A percentile compares a stretch with the other conserved stretches of the same genome.
phyloP scores from a whole-genome alignment of 345 rosid genomes.

The Diplotaxis tenuifolia region DNA sequence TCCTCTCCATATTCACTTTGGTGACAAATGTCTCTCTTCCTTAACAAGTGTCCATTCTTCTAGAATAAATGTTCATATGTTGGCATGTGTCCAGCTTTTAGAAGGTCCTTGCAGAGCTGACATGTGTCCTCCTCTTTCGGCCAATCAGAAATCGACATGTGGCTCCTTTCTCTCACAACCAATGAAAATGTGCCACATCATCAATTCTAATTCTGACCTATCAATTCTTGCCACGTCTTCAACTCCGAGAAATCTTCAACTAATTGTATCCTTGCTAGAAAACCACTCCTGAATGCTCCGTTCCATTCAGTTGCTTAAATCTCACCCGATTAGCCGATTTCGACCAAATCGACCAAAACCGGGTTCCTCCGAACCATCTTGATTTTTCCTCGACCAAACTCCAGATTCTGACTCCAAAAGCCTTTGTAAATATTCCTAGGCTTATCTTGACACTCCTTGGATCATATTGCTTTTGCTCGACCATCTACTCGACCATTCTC shows the following conservation, averaged over 20 bases:
- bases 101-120: too few species aligned
- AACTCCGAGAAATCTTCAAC: too few species aligned
- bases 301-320: not conserved
- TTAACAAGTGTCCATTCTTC: too few species aligned
- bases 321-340: not conserved
- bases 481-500: not conserved
- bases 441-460: not conserved
- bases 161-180: too few species aligned
- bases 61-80: too few species aligned
- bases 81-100: too few species aligned
- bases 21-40: too few species aligned
- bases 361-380: not conserved
- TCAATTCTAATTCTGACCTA: too few species aligned
- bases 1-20: too few species aligned
- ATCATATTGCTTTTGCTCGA: not conserved
- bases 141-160: not conserved
- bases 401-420: not conserved
- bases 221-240: not conserved
- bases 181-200: too few species aligned
- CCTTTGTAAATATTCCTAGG: not conserved
- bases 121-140: not conserved
- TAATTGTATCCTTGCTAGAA: too few species aligned
- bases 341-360: not conserved
- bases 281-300: not conserved
- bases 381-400: not conserved